Evolutionary conservation across 768 basidiomycete species (phyloP), one percentile per base, ranked within the genome.

Genomic region (Pleurotus sapidus): DNA sequence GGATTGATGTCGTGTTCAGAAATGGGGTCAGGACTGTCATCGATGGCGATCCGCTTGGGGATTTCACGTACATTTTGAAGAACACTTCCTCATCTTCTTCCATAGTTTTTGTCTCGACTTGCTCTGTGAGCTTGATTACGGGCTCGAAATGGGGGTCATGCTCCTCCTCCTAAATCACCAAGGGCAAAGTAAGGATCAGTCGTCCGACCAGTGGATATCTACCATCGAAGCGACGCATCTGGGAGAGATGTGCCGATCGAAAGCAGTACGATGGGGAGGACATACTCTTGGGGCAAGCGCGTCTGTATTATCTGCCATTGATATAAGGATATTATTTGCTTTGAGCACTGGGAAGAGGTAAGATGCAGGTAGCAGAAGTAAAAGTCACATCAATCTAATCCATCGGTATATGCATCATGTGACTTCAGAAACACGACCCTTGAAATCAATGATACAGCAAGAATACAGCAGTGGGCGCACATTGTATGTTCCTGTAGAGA

Each of bases 71-170:
- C 96, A 98, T 92, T 81, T 98, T 98, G 86, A 98, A 98, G 61
- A 91, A 75, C 25, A 88, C 84, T 25, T 91, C 83, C 72, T 99
- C 97, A 64, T 96, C 88, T 70, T 98, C 97, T 73, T 99, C 97
- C 68, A 82, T 77, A 5, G 96, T 98, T 85, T 95, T 95, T 57
- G 87, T 89, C 70, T 95, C 92, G 60, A 99, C 91, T 70, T 93
- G 87, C 74, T 99, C 91, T 6, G 94, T 96, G 74, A 98, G 91
- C 75, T 86, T 92, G 78, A 97, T 89, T 59, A 98, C 92, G 50
- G 97, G 97, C 75, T 97, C 95, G 74, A 94, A 98, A 65, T 95
- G 91, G 64, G 84, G 83, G 74, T 96, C 93, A 75, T 80, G 67
- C 73, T 95, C 92, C 72, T 96, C 94, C 63, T 84, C 82, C 81